These are phyloP conservation scores for Agaricus blazei DNA, from an alignment of 768 basidiomycete species.

Conservation along the genomic window DNA sequence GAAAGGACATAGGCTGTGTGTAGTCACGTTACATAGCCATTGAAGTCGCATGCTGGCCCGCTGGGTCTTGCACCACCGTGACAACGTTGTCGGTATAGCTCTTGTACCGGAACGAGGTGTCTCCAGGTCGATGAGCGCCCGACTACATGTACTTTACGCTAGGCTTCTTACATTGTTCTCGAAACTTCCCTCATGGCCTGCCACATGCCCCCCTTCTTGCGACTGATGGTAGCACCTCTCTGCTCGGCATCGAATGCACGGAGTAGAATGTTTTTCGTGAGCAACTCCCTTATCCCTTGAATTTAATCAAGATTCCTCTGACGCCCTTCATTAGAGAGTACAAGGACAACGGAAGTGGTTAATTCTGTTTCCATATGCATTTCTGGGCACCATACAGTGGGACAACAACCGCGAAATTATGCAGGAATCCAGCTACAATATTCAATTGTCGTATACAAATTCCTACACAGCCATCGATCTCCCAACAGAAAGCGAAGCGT, in stretches of 20 bases:
- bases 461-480: not conserved
- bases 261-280: not conserved
- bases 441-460: not conserved
- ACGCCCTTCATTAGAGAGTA: not conserved
- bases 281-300: not conserved
- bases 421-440: not conserved
- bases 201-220: not conserved
- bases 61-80: too few relatives aligned
- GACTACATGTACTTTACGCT: too few relatives aligned
- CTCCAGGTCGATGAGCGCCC: too few relatives aligned
- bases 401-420: not conserved
- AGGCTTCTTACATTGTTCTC: not conserved
- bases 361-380: not conserved
- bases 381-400: constrained; percentile 1
- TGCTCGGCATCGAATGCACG: not conserved
- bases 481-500: not conserved
- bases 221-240: not conserved
- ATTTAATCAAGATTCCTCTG: not conserved
- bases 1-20: too few relatives aligned
- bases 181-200: not conserved
- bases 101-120: too few relatives aligned
- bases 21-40: too few relatives aligned
- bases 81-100: too few relatives aligned
- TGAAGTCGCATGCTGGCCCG: too few relatives aligned
- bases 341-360: not conserved